Conservation (phyloP, 805 yeast species). For the Yamadazyma tumulicola region DNA sequence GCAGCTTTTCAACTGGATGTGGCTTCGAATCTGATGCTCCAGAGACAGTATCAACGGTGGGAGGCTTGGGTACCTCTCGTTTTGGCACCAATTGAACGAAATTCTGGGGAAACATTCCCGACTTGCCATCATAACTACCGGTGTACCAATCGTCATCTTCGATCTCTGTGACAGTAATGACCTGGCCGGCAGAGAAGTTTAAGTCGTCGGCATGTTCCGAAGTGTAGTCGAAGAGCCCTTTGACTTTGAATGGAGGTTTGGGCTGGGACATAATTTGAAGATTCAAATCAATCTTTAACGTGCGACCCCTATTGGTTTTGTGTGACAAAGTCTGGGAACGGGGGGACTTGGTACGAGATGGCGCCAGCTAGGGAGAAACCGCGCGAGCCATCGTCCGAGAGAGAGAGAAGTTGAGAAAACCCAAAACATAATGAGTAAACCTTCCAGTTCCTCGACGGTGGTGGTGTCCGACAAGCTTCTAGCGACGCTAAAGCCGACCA, state of each 20-base stretch:
- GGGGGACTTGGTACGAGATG: too few species aligned
- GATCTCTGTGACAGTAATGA: conserved; percentile 68
- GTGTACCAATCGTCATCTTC: conserved; percentile 93
- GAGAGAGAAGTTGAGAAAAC: too few species aligned
- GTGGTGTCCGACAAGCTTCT: conserved; percentile 6
- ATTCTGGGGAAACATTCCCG: conserved; percentile 85
- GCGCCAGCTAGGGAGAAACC: too few species aligned
- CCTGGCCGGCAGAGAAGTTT: conserved; percentile 61
- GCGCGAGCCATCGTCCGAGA: too few species aligned
- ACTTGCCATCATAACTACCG: conserved; percentile 61
- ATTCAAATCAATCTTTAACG: too few species aligned
- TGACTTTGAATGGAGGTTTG: conserved; percentile 57
- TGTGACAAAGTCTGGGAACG: too few species aligned
- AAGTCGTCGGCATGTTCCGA: conserved; percentile 77
- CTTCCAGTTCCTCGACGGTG: conserved; percentile 2
- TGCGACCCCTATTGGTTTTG: too few species aligned
- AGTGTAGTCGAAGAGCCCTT: conserved; percentile 63
- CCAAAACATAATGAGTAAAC: too few species aligned
- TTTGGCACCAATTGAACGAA: conserved; percentile 49
- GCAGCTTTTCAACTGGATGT: conserved; percentile 4
- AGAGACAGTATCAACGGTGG: neutral
- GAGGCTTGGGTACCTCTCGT: conserved; percentile 9
- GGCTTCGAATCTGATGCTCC: too few species aligned
- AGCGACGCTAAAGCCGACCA: conserved; percentile 31
- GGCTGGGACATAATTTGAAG: conserved; percentile 5